These are phyloP conservation scores for Coniophora puteana DNA, from an alignment of 1,284 basidiomycete genomes.

Conservation along the genomic window DNA sequence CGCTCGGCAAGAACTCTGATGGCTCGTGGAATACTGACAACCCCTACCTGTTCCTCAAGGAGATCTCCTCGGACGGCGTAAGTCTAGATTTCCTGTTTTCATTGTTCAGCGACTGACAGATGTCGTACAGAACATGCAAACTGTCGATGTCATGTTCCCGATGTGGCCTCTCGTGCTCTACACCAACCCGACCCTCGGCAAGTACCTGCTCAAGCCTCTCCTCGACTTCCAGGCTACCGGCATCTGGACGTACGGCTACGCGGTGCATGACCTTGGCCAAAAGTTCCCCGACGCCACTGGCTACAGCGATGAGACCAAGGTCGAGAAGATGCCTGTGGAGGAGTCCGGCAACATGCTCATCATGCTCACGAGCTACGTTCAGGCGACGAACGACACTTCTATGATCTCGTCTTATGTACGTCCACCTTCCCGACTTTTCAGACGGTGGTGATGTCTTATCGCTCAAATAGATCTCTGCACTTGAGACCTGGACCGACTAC, in stretches of 20 bases:
- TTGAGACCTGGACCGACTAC: too few species aligned
- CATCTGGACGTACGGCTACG: slow-evolving; percentile 60
- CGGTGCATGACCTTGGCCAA: slow-evolving; percentile 58
- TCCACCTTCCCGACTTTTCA: slow-evolving; percentile 44
- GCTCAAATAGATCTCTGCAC: slow-evolving; percentile 41
- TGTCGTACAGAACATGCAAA: slow-evolving; percentile 50
- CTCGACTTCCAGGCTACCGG: slow-evolving; percentile 60
- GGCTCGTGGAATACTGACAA: slow-evolving; percentile 51
- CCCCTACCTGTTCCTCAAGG: slow-evolving; percentile 60
- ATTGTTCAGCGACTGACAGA: background rate
- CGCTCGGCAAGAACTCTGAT: slow-evolving; percentile 43
- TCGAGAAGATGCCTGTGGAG: too few species aligned
- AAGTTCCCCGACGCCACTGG: too few species aligned
- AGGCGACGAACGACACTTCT: slow-evolving; percentile 48
- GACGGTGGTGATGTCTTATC: background rate
- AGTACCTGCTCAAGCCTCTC: slow-evolving; percentile 52
- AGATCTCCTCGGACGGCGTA: slow-evolving; percentile 64
- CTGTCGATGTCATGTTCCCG: slow-evolving; percentile 67
- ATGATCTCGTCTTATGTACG: slow-evolving; percentile 48
- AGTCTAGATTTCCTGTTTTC: slow-evolving; percentile 21
- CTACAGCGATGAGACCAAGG: too few species aligned
- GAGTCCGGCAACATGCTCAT: slow-evolving; percentile 71
- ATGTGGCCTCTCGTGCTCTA: slow-evolving; percentile 60
- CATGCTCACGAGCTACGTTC: slow-evolving; percentile 63
- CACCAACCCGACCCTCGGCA: slow-evolving; percentile 55